These are phyloP conservation scores for Salicornia ramosissima DNA, from an alignment of 148 eudicot genomes.

Conservation along the genomic window DNA sequence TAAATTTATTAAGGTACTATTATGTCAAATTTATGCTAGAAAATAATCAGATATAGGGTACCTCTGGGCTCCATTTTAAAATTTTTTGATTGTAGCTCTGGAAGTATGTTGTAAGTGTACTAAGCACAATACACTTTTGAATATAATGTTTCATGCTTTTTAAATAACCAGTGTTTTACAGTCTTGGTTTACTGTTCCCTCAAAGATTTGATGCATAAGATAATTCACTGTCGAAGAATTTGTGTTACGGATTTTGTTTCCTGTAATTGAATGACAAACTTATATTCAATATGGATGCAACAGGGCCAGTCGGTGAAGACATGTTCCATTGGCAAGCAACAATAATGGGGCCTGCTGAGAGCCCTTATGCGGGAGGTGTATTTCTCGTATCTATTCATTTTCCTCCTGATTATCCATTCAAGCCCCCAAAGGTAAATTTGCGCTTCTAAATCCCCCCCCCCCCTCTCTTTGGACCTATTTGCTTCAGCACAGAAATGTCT, in stretches of 20 bases:
- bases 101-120: not conserved
- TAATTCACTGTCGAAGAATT: not conserved
- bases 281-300: not conserved
- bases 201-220: not conserved
- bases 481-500: not conserved
- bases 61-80: not conserved
- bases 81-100: not conserved
- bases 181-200: not conserved
- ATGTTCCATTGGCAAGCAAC: constrained; percentile 40
- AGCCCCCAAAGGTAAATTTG: constrained; percentile 31
- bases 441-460: not conserved
- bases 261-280: not conserved
- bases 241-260: not conserved
- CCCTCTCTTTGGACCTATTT: not conserved
- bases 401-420: constrained; percentile 36
- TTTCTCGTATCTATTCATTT: constrained; percentile 32
- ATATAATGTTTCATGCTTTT: not conserved
- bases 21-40: no score
- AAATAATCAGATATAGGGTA: no score
- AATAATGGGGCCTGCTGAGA: constrained; percentile 36
- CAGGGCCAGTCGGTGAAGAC: constrained; percentile 37
- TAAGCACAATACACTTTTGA: no score
- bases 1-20: no score
- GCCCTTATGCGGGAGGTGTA: constrained; percentile 35
- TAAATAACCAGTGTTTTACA: not conserved